Conservation (phyloP, 2,329 filamentous ascomycete species). For the Colletotrichum tofieldiae region DNA sequence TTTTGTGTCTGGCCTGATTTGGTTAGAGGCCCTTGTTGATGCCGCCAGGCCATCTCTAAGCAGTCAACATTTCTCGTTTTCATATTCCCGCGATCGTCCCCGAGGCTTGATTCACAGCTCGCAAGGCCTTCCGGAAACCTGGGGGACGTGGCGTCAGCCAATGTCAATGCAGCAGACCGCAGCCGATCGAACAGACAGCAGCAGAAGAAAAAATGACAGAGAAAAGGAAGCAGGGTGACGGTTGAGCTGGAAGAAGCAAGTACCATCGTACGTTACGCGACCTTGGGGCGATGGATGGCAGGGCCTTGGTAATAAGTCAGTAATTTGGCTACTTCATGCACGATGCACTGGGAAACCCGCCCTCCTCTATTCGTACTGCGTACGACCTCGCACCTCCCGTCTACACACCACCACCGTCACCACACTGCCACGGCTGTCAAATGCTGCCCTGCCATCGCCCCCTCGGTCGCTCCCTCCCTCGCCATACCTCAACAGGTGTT, state of each 20-base stretch:
- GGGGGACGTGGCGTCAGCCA: neutral
- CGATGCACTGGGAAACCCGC: conserved; percentile 6
- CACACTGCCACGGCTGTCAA: neutral
- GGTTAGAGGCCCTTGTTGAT: neutral
- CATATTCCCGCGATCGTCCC: neutral
- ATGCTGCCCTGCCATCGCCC: neutral
- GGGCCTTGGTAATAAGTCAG: conserved; percentile 11
- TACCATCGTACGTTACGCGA: conserved; percentile 9
- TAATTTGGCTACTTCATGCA: conserved; percentile 26
- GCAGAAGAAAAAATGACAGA: neutral
- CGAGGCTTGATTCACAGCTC: neutral
- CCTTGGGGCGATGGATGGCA: neutral
- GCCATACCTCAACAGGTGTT: neutral
- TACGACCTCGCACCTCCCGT: conserved; percentile 11
- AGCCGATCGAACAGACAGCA: neutral
- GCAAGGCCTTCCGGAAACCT: neutral
- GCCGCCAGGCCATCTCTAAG: neutral
- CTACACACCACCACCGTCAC: neutral
- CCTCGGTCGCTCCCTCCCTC: conserved; percentile 1
- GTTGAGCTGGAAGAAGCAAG: conserved; percentile 18
- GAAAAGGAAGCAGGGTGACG: neutral
- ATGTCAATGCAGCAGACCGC: neutral
- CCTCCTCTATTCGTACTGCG: neutral
- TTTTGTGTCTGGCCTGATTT: conserved; percentile 2
- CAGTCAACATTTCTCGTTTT: neutral